Percentiles rank a stretch among this genome's conserved stretches.
phyloP scores from a whole-genome alignment of 2,329 filamentous ascomycete species.

The Xylaria sp. region DNA sequence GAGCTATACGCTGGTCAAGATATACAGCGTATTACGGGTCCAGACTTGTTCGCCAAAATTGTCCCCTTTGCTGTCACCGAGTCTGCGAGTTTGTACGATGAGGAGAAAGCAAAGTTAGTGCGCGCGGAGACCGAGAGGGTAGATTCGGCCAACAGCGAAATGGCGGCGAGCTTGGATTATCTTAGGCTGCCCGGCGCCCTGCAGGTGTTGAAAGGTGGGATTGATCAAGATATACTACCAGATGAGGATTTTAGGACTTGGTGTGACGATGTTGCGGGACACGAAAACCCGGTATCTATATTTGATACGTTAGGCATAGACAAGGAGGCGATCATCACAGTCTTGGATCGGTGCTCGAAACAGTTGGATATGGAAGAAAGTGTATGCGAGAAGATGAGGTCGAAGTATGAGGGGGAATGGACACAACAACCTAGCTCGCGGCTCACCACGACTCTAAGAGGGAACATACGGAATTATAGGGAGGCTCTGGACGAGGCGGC shows the following conservation, averaged over 20 bases:
- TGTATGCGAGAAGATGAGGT: constrained; percentile 98
- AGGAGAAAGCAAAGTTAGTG: constrained; percentile 96
- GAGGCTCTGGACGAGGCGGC: constrained; percentile 89
- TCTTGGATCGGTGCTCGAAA: constrained; percentile 81
- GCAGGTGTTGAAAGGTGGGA: constrained; percentile 89
- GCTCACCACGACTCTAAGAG: constrained; percentile 83
- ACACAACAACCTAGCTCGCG: constrained; percentile 94
- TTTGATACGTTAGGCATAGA: constrained; percentile 81
- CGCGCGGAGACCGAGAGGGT: constrained; percentile 93
- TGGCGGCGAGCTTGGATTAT: constrained; percentile 94
- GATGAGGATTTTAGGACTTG: constrained; percentile 92
- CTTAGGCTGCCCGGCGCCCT: constrained; percentile 86
- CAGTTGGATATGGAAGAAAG: constrained; percentile 96
- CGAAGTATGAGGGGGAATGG: constrained; percentile 95
- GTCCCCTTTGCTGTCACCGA: constrained; percentile 96
- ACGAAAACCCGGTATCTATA: constrained; percentile 77
- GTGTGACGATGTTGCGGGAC: constrained; percentile 90
- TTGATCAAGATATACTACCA: constrained; percentile 85
- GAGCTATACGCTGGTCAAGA: constrained; percentile 97
- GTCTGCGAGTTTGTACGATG: constrained; percentile 94
- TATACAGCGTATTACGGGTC: constrained; percentile 94
- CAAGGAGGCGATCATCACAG: constrained; percentile 73
- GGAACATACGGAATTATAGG: constrained; percentile 85
- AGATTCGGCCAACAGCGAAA: constrained; percentile 90
- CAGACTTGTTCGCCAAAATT: constrained; percentile 96